Evolutionary conservation across 2,329 filamentous ascomycete genomes (phyloP).

Genomic region (Neofusicoccum ribis): DNA sequence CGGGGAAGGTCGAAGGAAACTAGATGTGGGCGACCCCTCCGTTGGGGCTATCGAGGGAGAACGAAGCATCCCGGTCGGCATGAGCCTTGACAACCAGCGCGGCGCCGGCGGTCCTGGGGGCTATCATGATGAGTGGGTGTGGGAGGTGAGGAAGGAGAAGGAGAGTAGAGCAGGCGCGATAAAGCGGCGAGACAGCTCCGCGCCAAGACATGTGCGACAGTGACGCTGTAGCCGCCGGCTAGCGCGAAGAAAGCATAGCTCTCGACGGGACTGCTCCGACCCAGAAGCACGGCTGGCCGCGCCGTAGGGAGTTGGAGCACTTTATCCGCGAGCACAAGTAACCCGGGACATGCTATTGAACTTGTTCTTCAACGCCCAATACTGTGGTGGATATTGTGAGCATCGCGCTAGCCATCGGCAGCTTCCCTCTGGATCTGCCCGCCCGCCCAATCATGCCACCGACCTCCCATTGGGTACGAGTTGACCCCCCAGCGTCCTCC

Average conservation of each 20-base stretch:
- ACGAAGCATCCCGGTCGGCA: slow-evolving; percentile 29
- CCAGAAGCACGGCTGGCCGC: too few relatives aligned
- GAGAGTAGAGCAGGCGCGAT: background rate
- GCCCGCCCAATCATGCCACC: background rate
- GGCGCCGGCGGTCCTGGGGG: slow-evolving; percentile 27
- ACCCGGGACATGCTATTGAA: too few relatives aligned
- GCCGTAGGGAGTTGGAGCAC: too few relatives aligned
- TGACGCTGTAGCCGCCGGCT: background rate
- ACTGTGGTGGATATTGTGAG: too few relatives aligned
- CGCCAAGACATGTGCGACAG: background rate
- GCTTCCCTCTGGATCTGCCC: too few relatives aligned
- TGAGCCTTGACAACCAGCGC: slow-evolving; percentile 28
- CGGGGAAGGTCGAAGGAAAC: slow-evolving; percentile 26
- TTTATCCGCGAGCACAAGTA: too few relatives aligned
- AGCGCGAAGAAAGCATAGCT: too few relatives aligned
- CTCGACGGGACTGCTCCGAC: too few relatives aligned
- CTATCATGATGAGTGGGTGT: slow-evolving; percentile 34
- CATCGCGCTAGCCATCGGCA: too few relatives aligned
- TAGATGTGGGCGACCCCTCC: slow-evolving; percentile 52
- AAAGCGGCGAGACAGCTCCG: slow-evolving; percentile 5
- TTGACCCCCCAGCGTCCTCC: background rate
- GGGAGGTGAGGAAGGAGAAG: slow-evolving; percentile 24
- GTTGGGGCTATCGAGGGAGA: slow-evolving; percentile 53
- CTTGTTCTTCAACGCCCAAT: too few relatives aligned
- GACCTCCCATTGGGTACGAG: background rate